These are phyloP conservation scores for Physocladia obscura DNA, from an alignment of 192 early-diverging fungal species.

Conservation along the genomic window DNA sequence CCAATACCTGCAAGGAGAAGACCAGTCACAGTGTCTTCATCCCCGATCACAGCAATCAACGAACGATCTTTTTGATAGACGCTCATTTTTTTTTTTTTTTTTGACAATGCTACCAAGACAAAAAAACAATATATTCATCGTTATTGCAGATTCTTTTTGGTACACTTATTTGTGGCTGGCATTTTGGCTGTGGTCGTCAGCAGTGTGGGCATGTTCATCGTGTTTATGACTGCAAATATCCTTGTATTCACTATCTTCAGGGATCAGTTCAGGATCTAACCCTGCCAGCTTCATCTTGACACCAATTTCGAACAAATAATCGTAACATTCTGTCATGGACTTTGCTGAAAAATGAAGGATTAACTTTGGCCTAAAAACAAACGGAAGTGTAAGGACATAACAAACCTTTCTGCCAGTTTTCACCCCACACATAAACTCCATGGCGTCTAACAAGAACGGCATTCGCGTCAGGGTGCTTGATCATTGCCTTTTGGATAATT, in stretches of 20 bases:
- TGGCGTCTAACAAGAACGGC: conserved; percentile 93
- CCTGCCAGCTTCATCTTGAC: conserved; percentile 87
- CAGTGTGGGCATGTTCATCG: no score
- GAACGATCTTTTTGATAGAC: conserved; percentile 46
- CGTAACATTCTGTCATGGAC: conserved; percentile 97
- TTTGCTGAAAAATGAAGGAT: conserved; percentile 66
- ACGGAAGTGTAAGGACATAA: neutral
- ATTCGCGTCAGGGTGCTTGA: conserved; percentile 82
- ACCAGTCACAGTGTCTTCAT: conserved; percentile 81
- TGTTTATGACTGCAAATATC: conserved; percentile 25
- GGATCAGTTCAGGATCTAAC: conserved; percentile 68
- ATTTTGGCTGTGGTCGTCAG: no score
- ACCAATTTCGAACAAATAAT: conserved; percentile 96
- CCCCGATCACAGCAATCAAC: conserved; percentile 56
- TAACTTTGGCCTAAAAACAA: neutral
- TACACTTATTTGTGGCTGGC: no score
- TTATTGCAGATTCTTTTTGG: no score
- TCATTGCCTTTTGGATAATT: conserved; percentile 67
- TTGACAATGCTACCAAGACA: no score
- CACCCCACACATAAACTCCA: conserved; percentile 98
- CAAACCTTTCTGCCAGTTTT: conserved; percentile 85
- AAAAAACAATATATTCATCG: no score
- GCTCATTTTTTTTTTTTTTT: neutral
- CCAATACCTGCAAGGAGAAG: conserved; percentile 96
- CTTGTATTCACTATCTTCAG: conserved; percentile 46